Percentiles rank a stretch among this genome's conserved stretches.
These are phyloP conservation scores for Cryphonectria radicalis DNA, from an alignment of 2,329 filamentous ascomycete genomes.

Conservation along the genomic window DNA sequence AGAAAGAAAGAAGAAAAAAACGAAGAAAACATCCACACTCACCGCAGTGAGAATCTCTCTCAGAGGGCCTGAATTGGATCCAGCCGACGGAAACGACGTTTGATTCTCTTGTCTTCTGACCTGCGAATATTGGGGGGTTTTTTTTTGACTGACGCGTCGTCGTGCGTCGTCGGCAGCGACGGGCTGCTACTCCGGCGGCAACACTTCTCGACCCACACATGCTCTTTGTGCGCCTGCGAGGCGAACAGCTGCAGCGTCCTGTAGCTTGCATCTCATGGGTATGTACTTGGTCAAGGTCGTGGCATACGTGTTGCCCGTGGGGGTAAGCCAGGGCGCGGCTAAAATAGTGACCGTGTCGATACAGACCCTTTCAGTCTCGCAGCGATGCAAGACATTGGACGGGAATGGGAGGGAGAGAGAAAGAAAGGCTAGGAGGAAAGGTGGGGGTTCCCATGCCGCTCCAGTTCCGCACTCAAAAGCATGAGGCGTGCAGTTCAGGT, in stretches of 20 bases:
- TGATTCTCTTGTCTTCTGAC: neutral
- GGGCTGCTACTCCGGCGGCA: neutral
- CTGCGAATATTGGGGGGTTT: too few species aligned
- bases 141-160: neutral
- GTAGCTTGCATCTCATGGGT: neutral
- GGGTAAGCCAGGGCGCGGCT: neutral
- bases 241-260: neutral
- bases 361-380: neutral
- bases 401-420: neutral
- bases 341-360: neutral
- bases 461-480: neutral
- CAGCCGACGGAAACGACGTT: neutral
- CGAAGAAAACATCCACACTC: neutral
- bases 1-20: too few species aligned
- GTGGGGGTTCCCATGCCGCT: neutral
- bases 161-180: neutral
- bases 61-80: neutral
- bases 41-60: neutral
- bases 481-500: neutral
- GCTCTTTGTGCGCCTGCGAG: too few species aligned
- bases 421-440: too few species aligned
- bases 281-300: neutral
- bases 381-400: neutral
- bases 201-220: neutral
- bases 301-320: neutral